phyloP scores from a whole-genome alignment of 352 stramenopile genomes.

The Phytopythium oedochilum region DNA sequence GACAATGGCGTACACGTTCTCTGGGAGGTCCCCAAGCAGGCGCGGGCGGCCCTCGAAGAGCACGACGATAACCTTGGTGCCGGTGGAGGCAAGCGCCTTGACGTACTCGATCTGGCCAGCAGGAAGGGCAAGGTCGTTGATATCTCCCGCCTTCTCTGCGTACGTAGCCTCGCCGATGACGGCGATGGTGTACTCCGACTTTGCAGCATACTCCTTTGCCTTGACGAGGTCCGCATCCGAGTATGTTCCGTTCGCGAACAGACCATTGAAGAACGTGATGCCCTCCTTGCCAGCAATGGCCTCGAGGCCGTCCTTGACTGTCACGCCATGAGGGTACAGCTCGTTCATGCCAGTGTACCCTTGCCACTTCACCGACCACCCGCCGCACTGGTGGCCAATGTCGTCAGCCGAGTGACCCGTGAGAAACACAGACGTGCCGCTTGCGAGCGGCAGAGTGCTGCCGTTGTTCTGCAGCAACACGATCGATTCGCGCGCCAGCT shows the following conservation, averaged over 20 bases:
- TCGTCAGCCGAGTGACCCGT: slow-evolving; percentile 61
- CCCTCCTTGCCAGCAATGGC: slow-evolving; percentile 18
- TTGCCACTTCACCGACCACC: slow-evolving; percentile 72
- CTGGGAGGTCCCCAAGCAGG: slow-evolving; percentile 35
- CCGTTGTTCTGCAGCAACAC: slow-evolving; percentile 75
- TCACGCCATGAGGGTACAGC: slow-evolving; percentile 40
- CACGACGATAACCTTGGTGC: slow-evolving; percentile 73
- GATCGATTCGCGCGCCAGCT: slow-evolving; percentile 71
- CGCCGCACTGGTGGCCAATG: slow-evolving; percentile 65
- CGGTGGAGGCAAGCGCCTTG: slow-evolving; percentile 43
- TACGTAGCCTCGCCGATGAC: slow-evolving; percentile 77
- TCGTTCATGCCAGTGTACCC: slow-evolving; percentile 71
- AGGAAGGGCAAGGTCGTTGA: slow-evolving; percentile 63
- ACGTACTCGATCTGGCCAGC: slow-evolving; percentile 70
- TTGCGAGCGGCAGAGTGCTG: slow-evolving; percentile 30
- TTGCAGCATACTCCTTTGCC: slow-evolving; percentile 44
- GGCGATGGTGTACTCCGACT: slow-evolving; percentile 74
- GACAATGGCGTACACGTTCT: slow-evolving; percentile 58
- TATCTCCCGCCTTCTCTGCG: slow-evolving; percentile 80
- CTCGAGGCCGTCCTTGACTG: slow-evolving; percentile 44
- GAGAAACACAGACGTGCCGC: slow-evolving; percentile 37
- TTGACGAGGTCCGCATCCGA: slow-evolving; percentile 31
- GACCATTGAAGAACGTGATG: slow-evolving; percentile 5
- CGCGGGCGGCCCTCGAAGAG: slow-evolving; percentile 60
- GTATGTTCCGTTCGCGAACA: too few relatives aligned